These are phyloP conservation scores for Musa beccarii DNA, from an alignment of 176 grass and related monocot species.

Conservation along the genomic window DNA sequence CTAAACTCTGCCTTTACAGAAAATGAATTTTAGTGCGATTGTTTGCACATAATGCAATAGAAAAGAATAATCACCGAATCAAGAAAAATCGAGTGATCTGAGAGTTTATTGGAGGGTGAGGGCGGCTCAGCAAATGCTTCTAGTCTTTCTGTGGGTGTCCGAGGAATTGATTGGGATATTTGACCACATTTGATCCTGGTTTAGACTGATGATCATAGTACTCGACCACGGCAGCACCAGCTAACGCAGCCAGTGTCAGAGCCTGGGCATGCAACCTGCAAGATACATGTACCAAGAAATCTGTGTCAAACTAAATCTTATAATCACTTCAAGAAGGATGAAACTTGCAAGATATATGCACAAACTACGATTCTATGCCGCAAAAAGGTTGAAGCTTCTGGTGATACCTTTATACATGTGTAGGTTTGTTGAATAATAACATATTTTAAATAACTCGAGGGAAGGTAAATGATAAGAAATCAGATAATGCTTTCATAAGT, in stretches of 20 bases:
- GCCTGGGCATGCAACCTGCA: conserved; percentile 92
- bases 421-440: too few relatives aligned
- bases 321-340: too few relatives aligned
- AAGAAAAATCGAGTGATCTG: neutral
- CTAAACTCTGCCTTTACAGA: neutral
- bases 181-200: conserved; percentile 50
- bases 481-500: too few relatives aligned
- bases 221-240: conserved; percentile 74
- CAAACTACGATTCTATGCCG: too few relatives aligned
- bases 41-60: neutral
- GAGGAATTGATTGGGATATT: conserved; percentile 63
- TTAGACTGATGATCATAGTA: conserved; percentile 70
- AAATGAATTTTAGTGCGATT: neutral
- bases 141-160: conserved; percentile 75
- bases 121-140: neutral
- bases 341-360: too few relatives aligned
- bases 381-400: too few relatives aligned
- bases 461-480: too few relatives aligned
- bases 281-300: conserved; percentile 1
- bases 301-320: neutral
- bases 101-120: neutral
- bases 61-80: neutral
- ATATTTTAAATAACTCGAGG: too few relatives aligned
- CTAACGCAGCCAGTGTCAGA: conserved; percentile 65
- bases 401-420: too few relatives aligned